Evolutionary conservation across 2,329 filamentous ascomycete species (phyloP).

Genomic region (Diatrype stigma): DNA sequence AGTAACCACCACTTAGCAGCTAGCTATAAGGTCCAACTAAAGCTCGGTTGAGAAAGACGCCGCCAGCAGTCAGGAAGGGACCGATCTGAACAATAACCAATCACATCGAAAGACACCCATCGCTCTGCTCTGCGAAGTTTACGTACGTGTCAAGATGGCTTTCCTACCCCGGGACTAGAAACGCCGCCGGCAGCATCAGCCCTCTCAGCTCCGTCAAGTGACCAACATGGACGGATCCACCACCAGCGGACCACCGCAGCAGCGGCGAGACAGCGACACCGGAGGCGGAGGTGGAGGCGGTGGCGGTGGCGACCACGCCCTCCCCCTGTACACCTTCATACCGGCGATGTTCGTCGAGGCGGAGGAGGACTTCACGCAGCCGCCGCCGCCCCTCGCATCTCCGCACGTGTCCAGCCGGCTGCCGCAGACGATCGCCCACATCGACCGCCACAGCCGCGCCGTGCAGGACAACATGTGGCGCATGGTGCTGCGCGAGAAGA

Average conservation of each 20-base stretch:
- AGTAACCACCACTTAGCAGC: too few species aligned
- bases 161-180: neutral
- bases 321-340: constrained; percentile 22
- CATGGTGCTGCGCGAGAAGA: constrained; percentile 14
- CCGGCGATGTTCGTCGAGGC: constrained; percentile 13
- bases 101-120: too few species aligned
- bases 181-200: neutral
- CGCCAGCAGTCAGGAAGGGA: too few species aligned
- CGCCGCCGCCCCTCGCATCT: constrained; percentile 16
- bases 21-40: too few species aligned
- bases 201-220: neutral
- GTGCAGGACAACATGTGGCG: constrained; percentile 22
- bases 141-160: neutral
- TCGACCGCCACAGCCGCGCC: constrained; percentile 21
- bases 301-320: constrained; percentile 17
- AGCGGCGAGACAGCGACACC: too few species aligned
- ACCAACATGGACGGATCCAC: neutral
- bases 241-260: too few species aligned
- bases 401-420: constrained; percentile 12
- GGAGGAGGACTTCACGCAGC: constrained; percentile 20
- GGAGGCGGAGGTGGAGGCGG: too few species aligned
- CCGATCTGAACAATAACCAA: too few species aligned
- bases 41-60: too few species aligned
- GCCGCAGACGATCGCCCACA: constrained; percentile 10
- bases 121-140: too few species aligned